A percentile compares a stretch with the other conserved stretches of the same genome.
Evolutionary conservation across 1,284 basidiomycete species (phyloP).

Genomic region (Clitocybe nebularis): DNA sequence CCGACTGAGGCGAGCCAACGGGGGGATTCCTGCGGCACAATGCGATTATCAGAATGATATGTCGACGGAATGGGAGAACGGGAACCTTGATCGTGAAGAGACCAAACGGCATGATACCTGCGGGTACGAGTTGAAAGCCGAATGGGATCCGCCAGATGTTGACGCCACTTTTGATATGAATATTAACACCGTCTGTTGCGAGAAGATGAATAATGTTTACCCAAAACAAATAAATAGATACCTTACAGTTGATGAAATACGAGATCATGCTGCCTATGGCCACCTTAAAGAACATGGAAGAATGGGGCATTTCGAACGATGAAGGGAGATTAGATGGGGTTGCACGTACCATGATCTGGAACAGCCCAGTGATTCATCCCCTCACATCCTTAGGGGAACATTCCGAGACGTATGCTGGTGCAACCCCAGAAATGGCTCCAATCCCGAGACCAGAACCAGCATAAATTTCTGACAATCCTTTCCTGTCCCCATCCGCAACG

Average conservation of each 20-base stretch:
- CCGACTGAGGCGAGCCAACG: conserved; percentile 61
- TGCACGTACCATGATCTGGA: conserved; percentile 72
- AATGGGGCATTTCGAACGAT: neutral
- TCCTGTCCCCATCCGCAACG: conserved; percentile 41
- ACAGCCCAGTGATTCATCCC: conserved; percentile 69
- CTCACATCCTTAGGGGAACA: conserved; percentile 75
- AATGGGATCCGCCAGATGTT: conserved; percentile 73
- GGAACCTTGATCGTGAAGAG: conserved; percentile 63
- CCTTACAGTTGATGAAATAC: conserved; percentile 72
- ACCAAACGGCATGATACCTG: conserved; percentile 74
- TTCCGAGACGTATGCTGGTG: conserved; percentile 76
- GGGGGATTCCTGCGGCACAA: conserved; percentile 57
- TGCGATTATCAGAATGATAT: conserved; percentile 34
- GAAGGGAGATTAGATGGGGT: neutral
- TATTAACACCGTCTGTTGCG: conserved; percentile 52
- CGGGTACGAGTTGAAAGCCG: conserved; percentile 73
- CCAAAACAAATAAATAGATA: neutral
- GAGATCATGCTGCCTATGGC: conserved; percentile 73
- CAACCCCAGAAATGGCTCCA: conserved; percentile 59
- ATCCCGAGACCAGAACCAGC: conserved; percentile 68
- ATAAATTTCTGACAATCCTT: conserved; percentile 65
- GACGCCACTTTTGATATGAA: conserved; percentile 45
- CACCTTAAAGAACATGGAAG: conserved; percentile 23
- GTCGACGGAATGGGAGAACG: conserved; percentile 12
- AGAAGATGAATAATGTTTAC: neutral